Base-by-base conservation (phyloP, 208 protist genomes). In the Wallacemonas sp. region DNA sequence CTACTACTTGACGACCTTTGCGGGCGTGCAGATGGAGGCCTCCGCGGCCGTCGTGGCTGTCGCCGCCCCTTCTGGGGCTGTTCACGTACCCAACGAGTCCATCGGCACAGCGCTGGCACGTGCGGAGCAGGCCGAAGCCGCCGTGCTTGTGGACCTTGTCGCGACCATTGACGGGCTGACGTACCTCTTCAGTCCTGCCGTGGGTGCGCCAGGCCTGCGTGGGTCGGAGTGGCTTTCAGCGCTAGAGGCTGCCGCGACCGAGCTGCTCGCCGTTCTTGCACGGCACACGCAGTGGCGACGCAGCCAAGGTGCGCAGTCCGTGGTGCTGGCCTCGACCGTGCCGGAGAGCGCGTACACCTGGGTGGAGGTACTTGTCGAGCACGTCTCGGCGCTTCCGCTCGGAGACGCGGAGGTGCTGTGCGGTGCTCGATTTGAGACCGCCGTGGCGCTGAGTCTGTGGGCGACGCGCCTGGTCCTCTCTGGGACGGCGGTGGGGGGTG, bases 1-100 rank as follows among this genome's bases (percentile, higher is more conserved):
- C 36, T 64, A 69, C 26, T 68, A 67, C 21, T 61, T 70, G 46
- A 62, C 59, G 0, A 56, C 66, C 12, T 69, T 64, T 19, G 30
- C 51, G 5, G 51, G 51, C 28, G 6, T 58, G 24, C 28, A 58
- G 28, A 58, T 58, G 30, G 51, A 58, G 24, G 14, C 30, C 15
- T 8, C 51, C 30, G n/a, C 22, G 28, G 31, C 62, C 1, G 39
- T 14, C 17, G 51, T 9, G 28, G 19, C n/a, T n/a, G n/a, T n/a
- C n/a, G n/a, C n/a, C n/a, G n/a, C n/a, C n/a, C n/a, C n/a, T n/a
- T n/a, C n/a, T n/a, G n/a, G n/a, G n/a, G n/a, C n/a, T n/a, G n/a
- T n/a, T n/a, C n/a, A n/a, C n/a, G n/a, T n/a, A n/a, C n/a, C n/a
- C n/a, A n/a, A n/a, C n/a, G n/a, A n/a, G n/a, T 6, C 9, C 36